A percentile compares a stretch with the other conserved stretches of the same genome.
phyloP scores from a whole-genome alignment of 202 grass and related monocot species.

The Elaeis oleifera region DNA sequence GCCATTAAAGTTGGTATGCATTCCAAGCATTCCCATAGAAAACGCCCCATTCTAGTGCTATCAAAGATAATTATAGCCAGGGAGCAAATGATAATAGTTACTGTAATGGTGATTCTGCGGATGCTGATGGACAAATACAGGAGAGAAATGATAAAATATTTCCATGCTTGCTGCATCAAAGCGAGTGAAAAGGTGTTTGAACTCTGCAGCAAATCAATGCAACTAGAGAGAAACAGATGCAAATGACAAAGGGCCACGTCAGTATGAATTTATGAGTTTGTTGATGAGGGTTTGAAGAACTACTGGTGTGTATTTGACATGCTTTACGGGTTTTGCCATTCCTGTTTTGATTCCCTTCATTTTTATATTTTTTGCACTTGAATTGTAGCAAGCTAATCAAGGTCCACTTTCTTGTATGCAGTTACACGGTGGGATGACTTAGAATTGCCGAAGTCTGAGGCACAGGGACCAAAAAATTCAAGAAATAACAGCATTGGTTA shows the following conservation, averaged over 20 bases:
- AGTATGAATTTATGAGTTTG: conserved; percentile 39
- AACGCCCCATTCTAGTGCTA: conserved; percentile 17
- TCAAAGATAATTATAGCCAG: conserved; percentile 10
- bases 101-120: conserved; percentile 11
- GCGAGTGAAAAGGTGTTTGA: conserved; percentile 6
- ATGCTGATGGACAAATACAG: conserved; percentile 19
- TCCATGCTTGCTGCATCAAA: not conserved
- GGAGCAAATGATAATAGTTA: conserved; percentile 16
- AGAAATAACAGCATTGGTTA: conserved; percentile 49
- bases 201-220: not conserved
- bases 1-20: conserved; percentile 13
- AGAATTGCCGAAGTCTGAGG: conserved; percentile 24
- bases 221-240: conserved; percentile 14
- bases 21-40: conserved; percentile 17
- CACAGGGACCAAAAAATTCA: conserved; percentile 1
- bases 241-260: conserved; percentile 21
- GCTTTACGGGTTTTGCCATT: conserved; percentile 1
- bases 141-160: conserved; percentile 23
- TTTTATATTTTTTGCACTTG: not conserved
- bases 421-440: conserved; percentile 48
- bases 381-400: not conserved
- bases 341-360: not conserved
- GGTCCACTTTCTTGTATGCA: conserved; percentile 13
- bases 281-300: conserved; percentile 62
- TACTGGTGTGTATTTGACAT: conserved; percentile 34